Evolutionary conservation across 225 moss, liverwort and hornwort genomes (phyloP), one percentile per base, ranked within the genome.

Genomic region (Marchantia polymorpha): DNA sequence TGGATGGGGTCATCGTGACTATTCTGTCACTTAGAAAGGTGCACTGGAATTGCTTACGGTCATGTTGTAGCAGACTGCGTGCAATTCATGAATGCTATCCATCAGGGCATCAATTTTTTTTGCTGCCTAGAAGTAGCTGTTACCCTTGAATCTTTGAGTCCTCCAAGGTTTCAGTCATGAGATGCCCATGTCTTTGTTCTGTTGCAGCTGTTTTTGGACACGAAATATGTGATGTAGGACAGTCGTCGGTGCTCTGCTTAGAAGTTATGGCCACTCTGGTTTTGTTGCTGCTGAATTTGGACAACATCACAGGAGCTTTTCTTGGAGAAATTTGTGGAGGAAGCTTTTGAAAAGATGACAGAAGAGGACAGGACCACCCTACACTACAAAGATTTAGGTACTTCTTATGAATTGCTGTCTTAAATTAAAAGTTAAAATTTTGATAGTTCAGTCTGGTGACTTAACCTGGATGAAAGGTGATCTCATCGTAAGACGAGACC

Each of bases 271-370:
- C 47, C 53, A 46, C 23, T 14, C 25, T 72, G 73, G 48, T 39
- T 81, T 50, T 81, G 69, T 52, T 51, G 52, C 29, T 52, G 69
- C 20, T 82, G 68, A 76, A 77, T 14, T 23, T 82, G 64, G 67
- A 23, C 75, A 63, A 75, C 79, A 39, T 75, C 19, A 69, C 89
- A 96, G 96, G 96, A 96, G 87, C 82, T 94, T 63, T 96, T 96
- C 74, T 83, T 96, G 93, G 96, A 96, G 84, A 94, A 91, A 85
- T 90, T 94, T 83, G 94, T 90, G 72, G 96, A 94, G 82, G 92
- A 93, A 78, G 85, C 93, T 46, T 96, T 88, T 79, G 89, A 88
- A 23, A 92, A 87, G 84, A 94, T 96, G 96, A 89, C 83, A 50
- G 90, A 88, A 74, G 89, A 91, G 23, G 85, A 86, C 29, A 90